phyloP scores from a whole-genome alignment of 2,329 filamentous ascomycete species.

The Pezizomycotina sp. region DNA sequence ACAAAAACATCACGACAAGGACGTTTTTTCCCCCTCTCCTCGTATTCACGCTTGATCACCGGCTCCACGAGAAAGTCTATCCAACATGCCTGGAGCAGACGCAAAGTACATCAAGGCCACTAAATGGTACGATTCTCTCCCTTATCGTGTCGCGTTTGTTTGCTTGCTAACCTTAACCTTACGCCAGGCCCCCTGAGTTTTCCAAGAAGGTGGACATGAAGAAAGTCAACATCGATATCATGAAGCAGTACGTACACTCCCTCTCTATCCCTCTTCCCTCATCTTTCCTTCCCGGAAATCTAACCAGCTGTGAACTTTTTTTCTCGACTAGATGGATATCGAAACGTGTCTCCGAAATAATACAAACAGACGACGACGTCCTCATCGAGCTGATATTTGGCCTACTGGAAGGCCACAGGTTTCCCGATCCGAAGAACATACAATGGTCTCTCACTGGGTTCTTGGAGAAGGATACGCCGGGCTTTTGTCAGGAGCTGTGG shows the following conservation, averaged over 20 bases:
- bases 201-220: conserved; percentile 90
- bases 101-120: conserved; percentile 19
- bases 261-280: background rate
- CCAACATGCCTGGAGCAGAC: conserved; percentile 13
- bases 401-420: conserved; percentile 54
- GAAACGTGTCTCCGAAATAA: conserved; percentile 65
- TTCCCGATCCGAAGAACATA: conserved; percentile 82
- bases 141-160: background rate
- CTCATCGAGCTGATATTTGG: conserved; percentile 71
- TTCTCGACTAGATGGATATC: conserved; percentile 64
- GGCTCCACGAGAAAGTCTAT: no score
- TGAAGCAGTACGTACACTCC: conserved; percentile 62
- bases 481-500: conserved; percentile 91
- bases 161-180: background rate
- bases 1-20: no score
- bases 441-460: conserved; percentile 94
- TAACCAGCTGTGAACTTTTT: background rate
- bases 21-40: no score
- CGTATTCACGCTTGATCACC: no score
- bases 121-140: conserved; percentile 11
- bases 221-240: conserved; percentile 92
- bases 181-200: conserved; percentile 55
- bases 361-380: conserved; percentile 89
- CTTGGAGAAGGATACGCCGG: conserved; percentile 73
- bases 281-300: background rate